Base-by-base conservation (phyloP, 441 rosid species). In the Euphorbia celastroides region DNA sequence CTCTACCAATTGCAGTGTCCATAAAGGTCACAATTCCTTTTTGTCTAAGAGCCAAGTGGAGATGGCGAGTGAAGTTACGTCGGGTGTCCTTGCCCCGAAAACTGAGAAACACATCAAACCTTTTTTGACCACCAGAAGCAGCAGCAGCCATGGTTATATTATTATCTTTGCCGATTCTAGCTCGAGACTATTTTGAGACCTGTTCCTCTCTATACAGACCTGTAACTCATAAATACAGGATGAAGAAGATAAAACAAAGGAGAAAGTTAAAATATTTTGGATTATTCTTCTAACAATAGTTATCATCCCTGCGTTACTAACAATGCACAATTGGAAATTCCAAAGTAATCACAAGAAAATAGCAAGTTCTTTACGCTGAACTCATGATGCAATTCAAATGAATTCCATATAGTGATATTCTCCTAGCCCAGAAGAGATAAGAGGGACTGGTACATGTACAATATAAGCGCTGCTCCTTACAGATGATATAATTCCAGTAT, bases 61-160 rank as follows among this genome's bases (percentile, higher is more conserved):
- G 60, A 56, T 56, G 60, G 34, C 60, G 26, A 27, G n/a, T 26
- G 19, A 56, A 56, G 19, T 56, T 26, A 14, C 32, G 34, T 26
- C 60, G 34, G 36, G 60, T 56, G 60, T 56, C 60, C 9, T 5
- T 27, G 9, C 60, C 60, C 32, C 60, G 32, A 27, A 56, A 56
- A 26, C 60, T 56, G 34, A 56, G 60, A 26, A 56, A 56, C 28
- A 57, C 60, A 14, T 57, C 60, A 14, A 26, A 57, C 26, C 56
- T 51, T 26, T 51, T 51, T 51, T 10, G 56, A 51, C 56, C 25
- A 51, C 22, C 26, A 20, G 56, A 51, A 51, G 25, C 26, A 0
- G 56, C 56, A 51, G 56, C 56, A 51, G 56, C 26, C 56, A 51
- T 20, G 2, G 2, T 51, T 25, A 9, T 25, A 51, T 51, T 19